phyloP scores from a whole-genome alignment of 1,284 basidiomycete species.

The Marasmius oreades region DNA sequence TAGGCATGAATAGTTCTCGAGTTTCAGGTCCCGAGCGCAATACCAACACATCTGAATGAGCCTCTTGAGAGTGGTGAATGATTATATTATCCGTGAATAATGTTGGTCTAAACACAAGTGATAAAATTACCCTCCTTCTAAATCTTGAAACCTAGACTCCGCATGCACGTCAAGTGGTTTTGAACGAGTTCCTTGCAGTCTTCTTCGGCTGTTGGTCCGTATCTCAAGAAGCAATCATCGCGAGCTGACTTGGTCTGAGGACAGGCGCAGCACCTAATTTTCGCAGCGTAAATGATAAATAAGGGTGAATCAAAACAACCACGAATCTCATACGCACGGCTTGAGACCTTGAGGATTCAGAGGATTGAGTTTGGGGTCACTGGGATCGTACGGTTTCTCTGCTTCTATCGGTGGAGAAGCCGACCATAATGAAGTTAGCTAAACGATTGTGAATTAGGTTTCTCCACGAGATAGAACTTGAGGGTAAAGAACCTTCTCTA shows the following conservation, averaged over 20 bases:
- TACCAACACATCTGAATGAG: too few relatives aligned
- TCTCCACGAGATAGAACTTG: neutral
- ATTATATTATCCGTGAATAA: neutral
- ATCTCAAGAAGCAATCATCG: conserved; percentile 91
- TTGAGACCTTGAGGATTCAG: conserved; percentile 89
- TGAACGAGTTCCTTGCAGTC: conserved; percentile 81
- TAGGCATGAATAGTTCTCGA: too few relatives aligned
- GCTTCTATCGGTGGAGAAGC: conserved; percentile 28
- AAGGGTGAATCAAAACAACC: neutral
- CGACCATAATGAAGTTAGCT: conserved; percentile 43
- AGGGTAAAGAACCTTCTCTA: neutral
- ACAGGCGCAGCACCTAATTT: conserved; percentile 86
- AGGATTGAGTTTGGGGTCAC: conserved; percentile 72
- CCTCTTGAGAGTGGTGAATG: neutral
- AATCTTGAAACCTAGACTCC: conserved; percentile 80
- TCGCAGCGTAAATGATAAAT: neutral
- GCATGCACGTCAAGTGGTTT: conserved; percentile 89
- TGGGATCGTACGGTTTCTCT: conserved; percentile 53
- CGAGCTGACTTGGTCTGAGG: conserved; percentile 88
- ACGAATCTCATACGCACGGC: conserved; percentile 59
- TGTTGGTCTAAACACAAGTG: too few relatives aligned
- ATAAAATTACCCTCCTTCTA: conserved; percentile 29
- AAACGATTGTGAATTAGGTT: neutral
- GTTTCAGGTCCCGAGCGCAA: too few relatives aligned
- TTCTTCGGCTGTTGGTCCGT: conserved; percentile 65